Percentiles rank a stretch among this genome's conserved stretches.
Evolutionary conservation across 2,329 filamentous ascomycete genomes (phyloP).

Genomic region (Westerdykella aurantiaca): DNA sequence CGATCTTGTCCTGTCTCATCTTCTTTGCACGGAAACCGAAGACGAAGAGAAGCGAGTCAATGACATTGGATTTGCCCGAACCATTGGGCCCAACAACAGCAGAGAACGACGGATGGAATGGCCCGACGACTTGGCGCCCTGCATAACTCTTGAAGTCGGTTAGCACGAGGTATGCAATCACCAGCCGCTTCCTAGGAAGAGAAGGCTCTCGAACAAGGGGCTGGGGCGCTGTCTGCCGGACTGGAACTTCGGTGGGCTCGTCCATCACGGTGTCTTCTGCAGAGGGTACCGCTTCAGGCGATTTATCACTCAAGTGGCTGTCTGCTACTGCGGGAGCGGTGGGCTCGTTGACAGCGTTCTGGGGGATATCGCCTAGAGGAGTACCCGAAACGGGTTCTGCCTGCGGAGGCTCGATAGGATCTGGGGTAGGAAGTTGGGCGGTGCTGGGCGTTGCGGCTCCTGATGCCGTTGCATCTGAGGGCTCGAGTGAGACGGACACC

Average conservation of each 20-base stretch:
- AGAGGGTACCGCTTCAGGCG: conserved; percentile 33
- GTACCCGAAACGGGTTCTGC: conserved; percentile 42
- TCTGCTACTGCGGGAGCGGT: conserved; percentile 31
- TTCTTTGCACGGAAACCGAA: conserved; percentile 98
- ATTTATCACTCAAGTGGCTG: conserved; percentile 12
- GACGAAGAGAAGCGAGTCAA: conserved; percentile 96
- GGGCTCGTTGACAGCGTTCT: conserved; percentile 58
- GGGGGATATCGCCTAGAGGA: conserved; percentile 69
- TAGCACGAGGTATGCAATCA: conserved; percentile 85
- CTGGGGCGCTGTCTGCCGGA: conserved; percentile 66
- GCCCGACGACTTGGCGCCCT: conserved; percentile 87
- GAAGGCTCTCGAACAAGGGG: conserved; percentile 64
- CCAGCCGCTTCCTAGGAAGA: conserved; percentile 76
- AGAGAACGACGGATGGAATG: conserved; percentile 95
- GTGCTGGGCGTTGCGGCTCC: too few species aligned
- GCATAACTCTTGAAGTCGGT: conserved; percentile 99
- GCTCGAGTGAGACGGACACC: conserved; percentile 35
- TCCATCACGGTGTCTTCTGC: conserved; percentile 66
- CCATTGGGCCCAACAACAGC: conserved; percentile 97
- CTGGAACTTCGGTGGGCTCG: conserved; percentile 86
- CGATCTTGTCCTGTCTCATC: conserved; percentile 98
- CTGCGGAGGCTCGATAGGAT: conserved; percentile 52
- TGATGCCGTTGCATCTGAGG: conserved; percentile 36
- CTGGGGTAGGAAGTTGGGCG: conserved; percentile 40
- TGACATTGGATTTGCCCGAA: conserved; percentile 97